These are phyloP conservation scores for Leishmania amazonensis DNA, from an alignment of 208 protist species.

Conservation along the genomic window DNA sequence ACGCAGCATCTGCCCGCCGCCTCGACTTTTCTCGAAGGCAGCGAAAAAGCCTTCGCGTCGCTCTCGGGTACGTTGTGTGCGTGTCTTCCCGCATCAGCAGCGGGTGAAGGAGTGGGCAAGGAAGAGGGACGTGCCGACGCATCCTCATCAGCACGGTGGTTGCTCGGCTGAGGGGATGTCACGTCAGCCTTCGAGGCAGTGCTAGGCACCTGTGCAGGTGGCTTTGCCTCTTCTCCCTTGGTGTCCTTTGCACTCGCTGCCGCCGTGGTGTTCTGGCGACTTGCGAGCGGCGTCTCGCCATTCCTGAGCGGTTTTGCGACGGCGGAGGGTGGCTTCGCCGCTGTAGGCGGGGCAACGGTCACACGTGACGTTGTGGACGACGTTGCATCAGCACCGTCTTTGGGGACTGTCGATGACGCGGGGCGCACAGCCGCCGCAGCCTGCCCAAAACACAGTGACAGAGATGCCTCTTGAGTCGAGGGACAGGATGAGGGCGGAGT, in stretches of 20 bases:
- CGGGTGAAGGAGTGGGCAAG: not conserved
- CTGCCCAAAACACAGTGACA: conserved; percentile 12
- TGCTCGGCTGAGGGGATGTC: not conserved
- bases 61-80: not conserved
- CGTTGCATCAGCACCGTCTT: not conserved
- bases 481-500: conserved; percentile 19
- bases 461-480: conserved; percentile 20
- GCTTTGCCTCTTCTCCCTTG: not conserved
- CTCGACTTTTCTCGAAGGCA: conserved; percentile 1
- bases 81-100: not conserved
- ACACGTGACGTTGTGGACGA: not conserved
- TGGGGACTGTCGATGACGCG: not conserved
- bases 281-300: not conserved
- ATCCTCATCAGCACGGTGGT: not conserved
- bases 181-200: not conserved
- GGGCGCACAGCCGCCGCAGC: not conserved
- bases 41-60: not conserved
- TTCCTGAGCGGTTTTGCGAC: not conserved
- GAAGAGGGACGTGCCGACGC: not conserved
- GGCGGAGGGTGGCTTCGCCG: not conserved
- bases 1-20: conserved; percentile 13
- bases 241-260: not conserved
- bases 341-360: not conserved
- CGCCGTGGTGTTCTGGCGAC: not conserved
- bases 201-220: not conserved